Base-by-base conservation (phyloP, 108 stramenopile species). In the Cylindrotheca closterium region DNA sequence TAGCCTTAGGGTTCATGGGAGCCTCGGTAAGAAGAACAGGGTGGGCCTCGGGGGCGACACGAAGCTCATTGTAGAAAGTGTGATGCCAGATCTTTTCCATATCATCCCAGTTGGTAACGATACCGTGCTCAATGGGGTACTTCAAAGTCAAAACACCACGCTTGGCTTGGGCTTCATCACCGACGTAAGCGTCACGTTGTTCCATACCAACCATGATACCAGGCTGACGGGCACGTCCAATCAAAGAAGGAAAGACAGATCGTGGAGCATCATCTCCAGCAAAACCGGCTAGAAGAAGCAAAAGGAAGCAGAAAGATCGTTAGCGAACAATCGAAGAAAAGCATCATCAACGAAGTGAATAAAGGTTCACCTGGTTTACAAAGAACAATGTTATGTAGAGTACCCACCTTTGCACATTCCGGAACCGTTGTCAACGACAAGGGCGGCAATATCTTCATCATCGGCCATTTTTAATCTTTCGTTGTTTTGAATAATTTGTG, bases 171-270 rank as follows among this genome's bases (percentile, higher is more conserved):
- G 97, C 97, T 79, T 98, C 97, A 66, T 98, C 96, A 55, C 99
- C 99, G 46, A 99, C 98, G 72, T 99, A 99, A 60, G 98, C 97
- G 77, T 99, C 98, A 73, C 98, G 95, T 73, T 99, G 99, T 83
- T 99, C 99, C 99, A 99, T 99, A 66, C 99, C 99, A 67, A 98
- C 94, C 95, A 96, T 98, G 87, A 96, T 96, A 75, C 97, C 97
- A 27, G 92, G 95, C 70, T 98, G 95, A 82, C 93, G 93, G 58
- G 97, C 93, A 73, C 97, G 89, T 68, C 97, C 97, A 53, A 98
- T 95, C 62, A 98, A 83, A 49, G 96, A 94, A 59, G 96, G 97
- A 79, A 98, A 98, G 42, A 98, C 97, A 60, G 94, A 95, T 64
- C 95, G 94, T 47, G 97, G 94, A 53, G 94, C 94, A 64, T 95